phyloP scores from a whole-genome alignment of 345 rosid genomes.

The Abelmoschus esculentus region DNA sequence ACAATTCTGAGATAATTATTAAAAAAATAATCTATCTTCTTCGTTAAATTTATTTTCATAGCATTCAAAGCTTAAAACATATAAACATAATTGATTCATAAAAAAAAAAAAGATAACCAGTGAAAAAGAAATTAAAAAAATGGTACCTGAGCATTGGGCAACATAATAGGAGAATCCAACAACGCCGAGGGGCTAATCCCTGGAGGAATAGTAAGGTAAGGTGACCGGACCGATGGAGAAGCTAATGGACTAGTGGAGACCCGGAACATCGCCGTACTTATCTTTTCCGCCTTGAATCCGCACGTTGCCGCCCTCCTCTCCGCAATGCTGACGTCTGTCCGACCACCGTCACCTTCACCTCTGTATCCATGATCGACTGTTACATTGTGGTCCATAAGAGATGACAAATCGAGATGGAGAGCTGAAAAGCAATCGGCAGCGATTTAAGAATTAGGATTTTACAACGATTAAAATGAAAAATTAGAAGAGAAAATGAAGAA shows the following conservation, averaged over 20 bases:
- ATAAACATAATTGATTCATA: background rate
- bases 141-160: conserved; percentile 44
- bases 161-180: conserved; percentile 51
- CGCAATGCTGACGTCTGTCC: conserved; percentile 37
- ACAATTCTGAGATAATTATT: background rate
- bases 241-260: conserved; percentile 17
- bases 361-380: background rate
- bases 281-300: conserved; percentile 45
- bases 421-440: background rate
- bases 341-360: background rate
- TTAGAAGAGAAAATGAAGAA: rapidly evolving
- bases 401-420: background rate
- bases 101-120: background rate
- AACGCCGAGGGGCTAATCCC: conserved; percentile 60
- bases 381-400: conserved; percentile 3
- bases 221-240: conserved; percentile 20
- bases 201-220: conserved; percentile 43
- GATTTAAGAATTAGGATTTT: background rate
- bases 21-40: background rate
- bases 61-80: background rate
- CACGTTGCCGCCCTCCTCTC: conserved; percentile 56
- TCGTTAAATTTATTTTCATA: background rate
- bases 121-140: background rate
- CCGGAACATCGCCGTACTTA: conserved; percentile 33
- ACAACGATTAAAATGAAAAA: background rate